These are phyloP conservation scores for Ophiostoma montium DNA, from an alignment of 2,329 filamentous ascomycete species.

Conservation along the genomic window DNA sequence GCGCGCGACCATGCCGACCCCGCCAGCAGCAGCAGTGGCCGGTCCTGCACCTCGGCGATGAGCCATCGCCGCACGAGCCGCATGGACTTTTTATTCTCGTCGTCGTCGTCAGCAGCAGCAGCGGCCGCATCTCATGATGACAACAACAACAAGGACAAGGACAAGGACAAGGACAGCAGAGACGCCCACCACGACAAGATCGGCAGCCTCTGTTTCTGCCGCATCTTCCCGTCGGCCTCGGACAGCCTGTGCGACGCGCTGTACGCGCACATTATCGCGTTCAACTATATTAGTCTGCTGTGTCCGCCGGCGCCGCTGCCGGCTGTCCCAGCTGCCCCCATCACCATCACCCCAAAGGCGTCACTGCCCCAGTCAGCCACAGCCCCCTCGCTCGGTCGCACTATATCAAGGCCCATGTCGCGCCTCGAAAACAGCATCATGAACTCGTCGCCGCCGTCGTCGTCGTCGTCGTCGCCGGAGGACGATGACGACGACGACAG, in stretches of 20 bases:
- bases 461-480: conserved; percentile 5
- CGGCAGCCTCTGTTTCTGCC: conserved; percentile 23
- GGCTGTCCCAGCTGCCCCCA: neutral
- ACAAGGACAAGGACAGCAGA: neutral
- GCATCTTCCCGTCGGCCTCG: conserved; percentile 37
- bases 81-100: neutral
- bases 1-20: too few relatives aligned
- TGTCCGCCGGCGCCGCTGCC: conserved; percentile 16
- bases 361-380: neutral
- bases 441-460: conserved; percentile 7
- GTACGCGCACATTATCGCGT: conserved; percentile 44
- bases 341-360: conserved; percentile 9
- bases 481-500: conserved; percentile 6
- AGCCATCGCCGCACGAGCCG: neutral
- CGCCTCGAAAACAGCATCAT: neutral
- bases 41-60: neutral
- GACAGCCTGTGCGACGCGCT: conserved; percentile 44
- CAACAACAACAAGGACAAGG: neutral
- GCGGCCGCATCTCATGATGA: neutral
- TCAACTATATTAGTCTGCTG: conserved; percentile 38
- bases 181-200: too few relatives aligned
- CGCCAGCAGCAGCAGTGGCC: neutral
- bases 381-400: neutral
- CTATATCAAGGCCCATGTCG: neutral
- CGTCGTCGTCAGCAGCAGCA: neutral